These are phyloP conservation scores for Labyrinthula sp. DNA, from an alignment of 352 stramenopile species.

Conservation along the genomic window DNA sequence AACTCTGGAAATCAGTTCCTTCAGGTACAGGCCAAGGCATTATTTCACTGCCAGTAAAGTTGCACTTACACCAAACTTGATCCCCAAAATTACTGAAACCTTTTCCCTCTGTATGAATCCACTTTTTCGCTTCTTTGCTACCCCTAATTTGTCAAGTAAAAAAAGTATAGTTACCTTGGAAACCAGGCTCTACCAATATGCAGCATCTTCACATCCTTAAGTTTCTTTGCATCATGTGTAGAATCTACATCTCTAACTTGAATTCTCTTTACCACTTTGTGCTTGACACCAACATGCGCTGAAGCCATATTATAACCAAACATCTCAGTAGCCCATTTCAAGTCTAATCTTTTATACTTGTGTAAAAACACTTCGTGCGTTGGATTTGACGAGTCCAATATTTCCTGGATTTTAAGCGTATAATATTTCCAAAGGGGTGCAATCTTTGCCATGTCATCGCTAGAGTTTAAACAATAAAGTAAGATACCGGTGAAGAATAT, in stretches of 20 bases:
- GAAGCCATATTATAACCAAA: slow-evolving; percentile 26
- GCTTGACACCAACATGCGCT: slow-evolving; percentile 13
- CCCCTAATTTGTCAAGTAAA: no score
- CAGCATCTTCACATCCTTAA: slow-evolving; percentile 18
- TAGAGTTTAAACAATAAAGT: no score
- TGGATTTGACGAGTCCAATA: no score
- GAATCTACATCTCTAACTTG: slow-evolving; percentile 20
- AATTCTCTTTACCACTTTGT: slow-evolving; percentile 19
- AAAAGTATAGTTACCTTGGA: no score
- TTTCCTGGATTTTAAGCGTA: slow-evolving; percentile 21
- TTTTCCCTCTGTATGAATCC: slow-evolving; percentile 24
- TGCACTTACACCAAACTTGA: slow-evolving; percentile 29
- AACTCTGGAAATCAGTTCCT: slow-evolving; percentile 25
- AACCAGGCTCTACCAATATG: slow-evolving; percentile 24
- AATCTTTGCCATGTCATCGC: slow-evolving; percentile 19
- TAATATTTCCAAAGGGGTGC: slow-evolving; percentile 20
- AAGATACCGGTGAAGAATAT: slow-evolving; percentile 28
- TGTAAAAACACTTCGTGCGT: slow-evolving; percentile 4
- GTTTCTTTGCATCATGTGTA: slow-evolving; percentile 12
- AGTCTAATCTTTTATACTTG: slow-evolving; percentile 6
- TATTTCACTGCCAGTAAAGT: slow-evolving; percentile 7
- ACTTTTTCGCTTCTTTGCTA: slow-evolving; percentile 1
- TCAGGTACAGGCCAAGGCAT: slow-evolving; percentile 19
- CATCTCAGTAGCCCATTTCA: slow-evolving; percentile 20
- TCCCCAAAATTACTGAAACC: slow-evolving; percentile 11